Evolutionary conservation across 805 yeast genomes (phyloP), one percentile per base, ranked within the genome.

Genomic region (Kodamaea sagamina): DNA sequence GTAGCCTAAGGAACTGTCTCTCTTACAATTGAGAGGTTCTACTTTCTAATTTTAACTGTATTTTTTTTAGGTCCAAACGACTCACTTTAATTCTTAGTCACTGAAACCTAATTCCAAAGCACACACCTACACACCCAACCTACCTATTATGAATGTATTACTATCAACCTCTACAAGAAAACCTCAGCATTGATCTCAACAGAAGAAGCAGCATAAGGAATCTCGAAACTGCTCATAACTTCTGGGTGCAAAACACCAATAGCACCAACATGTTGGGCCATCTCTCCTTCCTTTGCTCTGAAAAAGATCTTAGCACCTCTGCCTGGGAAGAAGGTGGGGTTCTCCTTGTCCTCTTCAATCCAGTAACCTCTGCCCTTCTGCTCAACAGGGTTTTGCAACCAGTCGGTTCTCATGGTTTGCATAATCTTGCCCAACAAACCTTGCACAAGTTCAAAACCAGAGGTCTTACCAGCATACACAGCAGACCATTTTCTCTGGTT

Each of bases 401-500:
- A 87, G 35, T 81, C 79, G 27, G 95, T 82, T 75, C 97, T 86
- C 72, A 93, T 78, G 58, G 97, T 92, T 72, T 89, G 92, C 97
- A 93, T 90, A 50, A 95, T 72, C 58, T 95, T 87, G 55, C 95
- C 97, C 48, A 93, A 75, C 53, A 93, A 75, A 54, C 99, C 99
- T 72, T 93, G 99, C 41, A 89, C 88, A 51, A 74, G 75, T 71
- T 93, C 99, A 60, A 93, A 93, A 46, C 97, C 97, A 12, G 97
- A 87, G 12, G 90, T 82, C 68, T 90, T 92, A 58, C 98, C 98
- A 17, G 92, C 97, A 54, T 81, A 88, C 34, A 92, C 78, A 24
- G 98, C 98, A 57, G 86, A 84, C 90, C 97, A 93, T 62, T 87
- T 85, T 67, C 98, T 86, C 74, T 87, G 89, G 68, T 93, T 93